Base-by-base conservation (phyloP, 2,329 filamentous ascomycete genomes). In the Mycogone perniciosa region DNA sequence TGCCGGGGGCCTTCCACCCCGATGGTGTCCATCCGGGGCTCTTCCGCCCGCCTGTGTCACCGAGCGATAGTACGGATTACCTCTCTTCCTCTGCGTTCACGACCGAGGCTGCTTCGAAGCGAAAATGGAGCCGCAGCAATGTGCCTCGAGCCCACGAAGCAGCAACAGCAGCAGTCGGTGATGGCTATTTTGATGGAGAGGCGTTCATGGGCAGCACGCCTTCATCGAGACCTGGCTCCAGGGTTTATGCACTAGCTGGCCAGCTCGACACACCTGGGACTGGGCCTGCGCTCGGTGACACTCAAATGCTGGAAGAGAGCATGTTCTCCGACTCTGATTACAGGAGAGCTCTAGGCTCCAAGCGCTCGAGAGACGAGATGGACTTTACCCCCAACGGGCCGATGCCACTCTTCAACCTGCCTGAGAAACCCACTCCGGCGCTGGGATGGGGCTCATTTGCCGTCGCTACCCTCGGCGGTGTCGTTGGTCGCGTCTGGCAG, bases 401-500 rank as follows among this genome's bases (percentile, higher is more conserved):
- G 7, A 67, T 62, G 13, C 60, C 64, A 13, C 62, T 71, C 2
- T 67, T 70, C 54, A 57, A 57, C 34, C 55, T 64, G 63, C 67
- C 52, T 7, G 26, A 5, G 6, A 59, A 65, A 11, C 62, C 66
- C 6, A 55, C 56, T 2, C 66, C 60, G 3, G 59, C 60, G 0
- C 66, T 67, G 10, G 71, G 75, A 35, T 86, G 82, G 84, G 76
- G 79, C 31, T 71, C 72, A 13, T 68, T 80, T 44, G 78, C 86
- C 5, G 71, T 88, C 31, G 78, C 71, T 38, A 76, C 86, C 0
- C 76, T 88, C 6, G 82, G 82, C 1, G 81, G 76, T 30, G 80
- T 87, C 4, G 81, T 87, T 1, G 87, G 88, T 13, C 92, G 85
- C 61, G 82, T 95, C 0, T 90, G 89, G 79, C 81, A 90, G 58